Base-by-base conservation (phyloP, 1,284 basidiomycete species). In the Testicularia cyperi region DNA sequence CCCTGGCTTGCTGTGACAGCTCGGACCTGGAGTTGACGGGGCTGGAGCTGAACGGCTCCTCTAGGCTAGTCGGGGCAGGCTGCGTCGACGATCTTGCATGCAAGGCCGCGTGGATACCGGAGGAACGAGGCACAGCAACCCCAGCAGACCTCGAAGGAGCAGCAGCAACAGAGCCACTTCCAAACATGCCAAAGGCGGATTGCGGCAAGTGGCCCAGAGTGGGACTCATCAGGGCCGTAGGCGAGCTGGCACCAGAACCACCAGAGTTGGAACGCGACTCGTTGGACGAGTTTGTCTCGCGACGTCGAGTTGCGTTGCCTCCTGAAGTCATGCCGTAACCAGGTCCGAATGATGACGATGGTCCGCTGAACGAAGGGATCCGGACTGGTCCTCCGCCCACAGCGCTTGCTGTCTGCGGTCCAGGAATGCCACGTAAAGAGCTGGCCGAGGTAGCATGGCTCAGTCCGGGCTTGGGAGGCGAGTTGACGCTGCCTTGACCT, bases 21-120 rank as follows among this genome's bases (percentile, higher is more conserved):
- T 61, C 51, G 0, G 45, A 25, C 6, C 45, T 23, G 5, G 35
- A 14, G 20, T 61, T 45, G 7, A 46, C 39, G 5, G 51, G 57
- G 18, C 51, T 54, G 22, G 43, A 46, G 21, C 57, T 54, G 51
- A 61, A 55, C 3, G 57, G 57, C 29, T 51, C 57, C 18, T 61
- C 57, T 18, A 61, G 23, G 16, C 34, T 38, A 4, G 47, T 16
- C 24, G 49, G 41, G 2, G 15, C 19, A 2, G 53, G 41, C 18
- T n/a, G n/a, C 15, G 18, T 14, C n/a, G 44, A 20, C 6, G 28
- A 8, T 2, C 14, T 36, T 16, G n/a, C n/a, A n/a, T n/a, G n/a
- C n/a, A n/a, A n/a, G n/a, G n/a, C n/a, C n/a, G n/a, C n/a, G n/a
- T n/a, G n/a, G n/a, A n/a, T n/a, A n/a, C n/a, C n/a, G n/a, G n/a